Base-by-base conservation (phyloP, 192 early-diverging fungal genomes). In the Entrophospora sp. region DNA sequence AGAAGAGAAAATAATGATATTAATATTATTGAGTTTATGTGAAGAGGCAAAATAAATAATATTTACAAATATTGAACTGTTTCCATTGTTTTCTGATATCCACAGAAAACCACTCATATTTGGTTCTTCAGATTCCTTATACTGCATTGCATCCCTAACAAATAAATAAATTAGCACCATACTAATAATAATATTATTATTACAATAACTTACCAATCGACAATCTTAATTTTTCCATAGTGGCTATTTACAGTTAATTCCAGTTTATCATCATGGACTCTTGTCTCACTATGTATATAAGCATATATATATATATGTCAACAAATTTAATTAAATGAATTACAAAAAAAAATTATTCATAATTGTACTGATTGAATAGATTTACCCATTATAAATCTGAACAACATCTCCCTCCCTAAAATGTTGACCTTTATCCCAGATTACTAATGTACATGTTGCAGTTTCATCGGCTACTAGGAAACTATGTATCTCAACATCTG, bases 401-500 rank as follows among this genome's bases (percentile, higher is more conserved):
- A 64, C n/a, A 34, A 64, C 35, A 36, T 64, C 61, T 13, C 61
- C 61, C 7, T 20, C 14, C 14, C 34, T 46, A 24, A 30, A 49
- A 64, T 38, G 22, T 24, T 49, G 30, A 16, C 61, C 61, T 27
- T 64, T 36, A 22, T 64, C 44, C 61, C 61, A 64, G 16, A 64
- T 38, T 0, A 64, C 61, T 5, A 64, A 27, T 25, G 61, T 64
- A 35, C 61, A 64, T 20, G 48, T 28, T 0, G 61, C 61, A 3
- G 61, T 64, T 34, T 45, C 32, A 18, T 64, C 61, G 0, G 61
- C 61, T 4, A 64, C 61, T 22, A 45, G 42, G n/a, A 64, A 64
- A 25, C 31, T 45, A 38, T 60, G 27, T 5, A 64, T n/a, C 31
- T 48, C 61, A n/a, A 48, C 32, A 22, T 38, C 61, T 49, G 28